These are phyloP conservation scores for Boletus pseudopeckii DNA, from an alignment of 768 basidiomycete genomes.

Conservation along the genomic window DNA sequence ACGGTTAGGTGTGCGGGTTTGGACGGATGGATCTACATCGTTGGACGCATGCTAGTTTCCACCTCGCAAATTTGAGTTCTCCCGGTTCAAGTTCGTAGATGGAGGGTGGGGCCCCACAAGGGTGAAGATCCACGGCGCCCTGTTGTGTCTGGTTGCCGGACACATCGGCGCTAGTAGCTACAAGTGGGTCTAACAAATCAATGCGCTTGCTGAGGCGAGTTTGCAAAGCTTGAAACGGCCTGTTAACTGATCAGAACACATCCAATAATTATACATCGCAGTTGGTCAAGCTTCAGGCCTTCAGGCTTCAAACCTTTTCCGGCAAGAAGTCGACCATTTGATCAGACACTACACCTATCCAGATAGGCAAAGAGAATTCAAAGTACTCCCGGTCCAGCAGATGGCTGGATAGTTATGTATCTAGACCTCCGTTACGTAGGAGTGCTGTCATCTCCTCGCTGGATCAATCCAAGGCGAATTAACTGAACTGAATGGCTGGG, in stretches of 20 bases:
- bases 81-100: too few species aligned
- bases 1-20: too few species aligned
- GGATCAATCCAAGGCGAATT: too few species aligned
- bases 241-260: conserved; percentile 39
- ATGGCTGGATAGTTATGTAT: too few species aligned
- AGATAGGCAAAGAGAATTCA: conserved; percentile 44
- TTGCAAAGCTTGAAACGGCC: conserved; percentile 37
- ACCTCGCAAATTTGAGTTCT: too few species aligned
- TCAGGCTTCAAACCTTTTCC: not conserved
- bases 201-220: conserved; percentile 46
- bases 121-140: conserved; percentile 47
- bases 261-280: conserved; percentile 50
- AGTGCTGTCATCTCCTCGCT: too few species aligned
- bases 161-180: conserved; percentile 52
- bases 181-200: conserved; percentile 54
- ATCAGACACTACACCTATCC: not conserved
- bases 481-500: too few species aligned
- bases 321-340: not conserved
- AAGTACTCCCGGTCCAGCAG: too few species aligned
- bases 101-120: conserved; percentile 18
- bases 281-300: conserved; percentile 28
- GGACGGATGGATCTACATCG: too few species aligned
- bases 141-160: conserved; percentile 47
- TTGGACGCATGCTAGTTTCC: too few species aligned
- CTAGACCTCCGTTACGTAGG: too few species aligned